Base-by-base conservation (phyloP, 1,284 basidiomycete genomes). In the Trichosporon ovoides region DNA sequence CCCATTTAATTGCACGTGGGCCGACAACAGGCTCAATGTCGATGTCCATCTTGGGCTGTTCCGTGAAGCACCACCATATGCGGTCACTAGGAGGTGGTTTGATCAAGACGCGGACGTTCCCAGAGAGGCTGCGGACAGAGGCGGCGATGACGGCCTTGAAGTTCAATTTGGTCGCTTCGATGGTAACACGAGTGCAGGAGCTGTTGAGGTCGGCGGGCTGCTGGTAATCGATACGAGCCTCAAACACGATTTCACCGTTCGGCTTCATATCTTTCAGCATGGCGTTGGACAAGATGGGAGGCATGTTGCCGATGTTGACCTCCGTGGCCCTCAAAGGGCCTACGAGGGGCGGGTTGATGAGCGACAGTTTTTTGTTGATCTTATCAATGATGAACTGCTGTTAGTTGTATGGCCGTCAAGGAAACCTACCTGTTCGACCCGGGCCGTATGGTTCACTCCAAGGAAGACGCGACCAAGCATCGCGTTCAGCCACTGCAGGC, bases 51-150 rank as follows among this genome's bases (percentile, higher is more conserved):
- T 85, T 85, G 0, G 96, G 95, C 77, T 86, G 84, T 62, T 87
- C 82, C n/a, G 93, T 96, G 74, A 98, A 98, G 1, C 91, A 93
- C 77, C 94, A 98, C 96, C 95, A 98, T 57, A 98, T 83, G 34
- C 95, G 87, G 73, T 89, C 95, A 70, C 88, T 91, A 1, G 96
- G 96, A 11, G 96, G 93, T n/a, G 87, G 84, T 75, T 98, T 98
- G 66, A 98, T 85, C 71, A 89, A 89, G 67, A 98, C 79, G 19
- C 94, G 79, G 49, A 98, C 73, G 71, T 96, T 95, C 16, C 95
- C 95, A 66, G 96, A 91, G 20, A 98, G 77, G 66, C 90, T 87
- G 65, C 88, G 86, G 43, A 98, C 77, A 1, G 94, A 62, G 14
- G 88, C 87, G 0, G 94, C 91, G 11, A 98, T 81, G 0, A 91